phyloP scores from a whole-genome alignment of 768 basidiomycete species.

The Mrakia gelida region DNA sequence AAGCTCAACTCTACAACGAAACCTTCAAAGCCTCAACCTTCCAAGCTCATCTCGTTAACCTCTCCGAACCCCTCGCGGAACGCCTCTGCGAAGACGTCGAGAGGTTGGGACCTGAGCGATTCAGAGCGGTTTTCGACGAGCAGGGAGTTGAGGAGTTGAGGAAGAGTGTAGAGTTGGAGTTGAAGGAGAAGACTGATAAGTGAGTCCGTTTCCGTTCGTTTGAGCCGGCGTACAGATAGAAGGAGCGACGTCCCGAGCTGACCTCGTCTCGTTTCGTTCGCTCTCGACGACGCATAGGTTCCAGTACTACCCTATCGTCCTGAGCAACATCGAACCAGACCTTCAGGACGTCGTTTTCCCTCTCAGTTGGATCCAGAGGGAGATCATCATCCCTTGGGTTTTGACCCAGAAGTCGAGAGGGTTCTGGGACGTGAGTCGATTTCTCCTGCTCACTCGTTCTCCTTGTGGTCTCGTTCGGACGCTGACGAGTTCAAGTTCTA shows the following conservation, averaged over 20 bases:
- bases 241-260: neutral
- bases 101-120: neutral
- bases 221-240: neutral
- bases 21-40: neutral
- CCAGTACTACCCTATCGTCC: neutral
- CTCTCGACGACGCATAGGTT: neutral
- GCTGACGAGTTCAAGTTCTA: neutral
- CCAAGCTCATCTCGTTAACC: neutral
- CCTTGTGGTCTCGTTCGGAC: neutral
- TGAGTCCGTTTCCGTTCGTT: neutral
- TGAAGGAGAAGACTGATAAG: neutral
- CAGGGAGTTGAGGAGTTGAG: neutral
- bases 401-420: neutral
- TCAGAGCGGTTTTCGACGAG: neutral
- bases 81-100: neutral
- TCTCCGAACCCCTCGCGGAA: neutral
- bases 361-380: neutral
- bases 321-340: neutral
- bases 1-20: neutral
- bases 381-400: neutral
- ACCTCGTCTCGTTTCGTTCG: neutral
- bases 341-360: neutral
- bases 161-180: neutral
- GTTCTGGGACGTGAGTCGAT: neutral
- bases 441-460: neutral